Base-by-base conservation (phyloP, 2,329 filamentous ascomycete species). In the Thielaviopsis populi region DNA sequence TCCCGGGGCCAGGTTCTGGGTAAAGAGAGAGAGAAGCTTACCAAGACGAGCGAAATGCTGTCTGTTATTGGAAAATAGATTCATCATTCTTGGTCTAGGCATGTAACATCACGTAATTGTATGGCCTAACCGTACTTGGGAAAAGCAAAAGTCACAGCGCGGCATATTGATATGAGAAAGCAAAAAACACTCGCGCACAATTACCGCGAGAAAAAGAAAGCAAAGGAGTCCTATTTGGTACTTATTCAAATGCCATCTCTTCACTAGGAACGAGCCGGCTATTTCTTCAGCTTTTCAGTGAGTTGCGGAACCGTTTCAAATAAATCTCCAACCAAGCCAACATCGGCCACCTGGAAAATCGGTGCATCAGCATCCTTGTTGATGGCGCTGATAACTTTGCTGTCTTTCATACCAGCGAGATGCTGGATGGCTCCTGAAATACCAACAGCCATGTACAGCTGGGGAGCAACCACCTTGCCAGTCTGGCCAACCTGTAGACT, bases 381-480 rank as follows among this genome's bases (percentile, higher is more conserved):
- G 73, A 99, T 97, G 15, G 90, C 90, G 24, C 92, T 94, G 77
- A 99, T 99, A 66, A 99, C 94, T 79, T 99, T 99, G 79, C 91
- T 96, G 73, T 99, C 94, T 82, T 99, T 99, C 94, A 99, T 99
- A 73, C 94, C 94, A 40, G 94, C 94, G 76, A 99, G 76, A 79
- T 99, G 94, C 77, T 99, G 94, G 70, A 99, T 99, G 24, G 94
- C 94, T 63, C 94, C 94, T 8, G 90, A 96, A 70, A 99, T 97
- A 72, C 94, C 94, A 13, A 92, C 91, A 63, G 91, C 95, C 69
- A 99, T 81, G 74, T 99, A 99, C 67, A 99, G 79, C 75, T 99
- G 87, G 66, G 94, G 94, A 58, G 94, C 94, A 63, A 99, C 92
- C 67, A 97, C 95, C 83, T 99, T 99, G 71, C 94, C 94, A 15